phyloP scores from a whole-genome alignment of 148 eudicot genomes.

The Spergularia bocconei region DNA sequence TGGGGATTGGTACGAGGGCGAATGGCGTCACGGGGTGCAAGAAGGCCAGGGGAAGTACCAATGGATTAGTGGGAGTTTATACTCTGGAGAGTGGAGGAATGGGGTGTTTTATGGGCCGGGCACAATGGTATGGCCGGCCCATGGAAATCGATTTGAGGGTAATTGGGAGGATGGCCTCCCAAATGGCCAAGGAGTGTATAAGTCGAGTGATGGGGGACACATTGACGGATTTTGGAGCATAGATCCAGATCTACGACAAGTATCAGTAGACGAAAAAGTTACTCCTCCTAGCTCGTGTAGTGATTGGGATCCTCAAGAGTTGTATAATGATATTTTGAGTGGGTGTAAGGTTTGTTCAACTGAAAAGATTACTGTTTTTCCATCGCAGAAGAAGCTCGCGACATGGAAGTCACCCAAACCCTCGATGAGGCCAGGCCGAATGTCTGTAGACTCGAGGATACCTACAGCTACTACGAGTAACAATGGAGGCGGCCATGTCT shows the following conservation, averaged over 20 bases:
- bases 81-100: constrained; percentile 70
- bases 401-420: constrained; percentile 66
- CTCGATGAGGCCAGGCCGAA: constrained; percentile 48
- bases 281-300: neutral
- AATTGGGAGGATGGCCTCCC: constrained; percentile 80
- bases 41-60: constrained; percentile 81
- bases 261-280: constrained; percentile 27
- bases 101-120: constrained; percentile 70
- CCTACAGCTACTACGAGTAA: neutral
- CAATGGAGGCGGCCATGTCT: constrained; percentile 28
- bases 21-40: constrained; percentile 77
- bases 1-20: constrained; percentile 76
- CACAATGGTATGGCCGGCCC: constrained; percentile 48
- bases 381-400: constrained; percentile 82
- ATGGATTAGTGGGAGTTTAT: constrained; percentile 70
- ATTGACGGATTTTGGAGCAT: constrained; percentile 79
- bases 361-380: constrained; percentile 64
- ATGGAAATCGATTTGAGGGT: constrained; percentile 72
- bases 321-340: constrained; percentile 41
- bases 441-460: constrained; percentile 75
- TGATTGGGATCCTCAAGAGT: constrained; percentile 71
- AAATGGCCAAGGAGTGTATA: constrained; percentile 70
- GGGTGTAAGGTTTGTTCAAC: constrained; percentile 45
- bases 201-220: constrained; percentile 59
- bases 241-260: constrained; percentile 40